Evolutionary conservation across 306 rosid genomes (phyloP), one percentile per base, ranked within the genome.

Genomic region (Begonia loranthoides): DNA sequence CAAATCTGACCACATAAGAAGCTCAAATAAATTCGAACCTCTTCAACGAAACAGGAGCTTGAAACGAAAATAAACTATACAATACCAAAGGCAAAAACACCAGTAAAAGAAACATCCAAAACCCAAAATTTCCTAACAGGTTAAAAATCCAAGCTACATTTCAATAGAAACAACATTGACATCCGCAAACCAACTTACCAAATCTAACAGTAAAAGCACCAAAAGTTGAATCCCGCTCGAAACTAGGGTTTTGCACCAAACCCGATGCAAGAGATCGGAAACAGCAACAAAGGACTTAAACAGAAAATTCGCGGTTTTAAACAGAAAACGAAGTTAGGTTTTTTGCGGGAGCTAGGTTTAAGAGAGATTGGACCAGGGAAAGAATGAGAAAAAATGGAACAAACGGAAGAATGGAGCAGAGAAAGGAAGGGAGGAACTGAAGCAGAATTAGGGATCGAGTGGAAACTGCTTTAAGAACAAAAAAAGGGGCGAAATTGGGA

Each of bases 191-290:
- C 66, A 54, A 61, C 59, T 55, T 55, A 63, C 54, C 77, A 49
- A 77, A 73, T 78, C 84, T 58, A 76, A 70, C 55, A 13, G 49
- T 40, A 66, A 55, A 69, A 55, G 56, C 65, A 51, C 60, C 64
- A 51, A 52, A 62, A 69, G 58, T 71, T 19, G 56, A 40, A 69
- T 58, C 76, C 77, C 67, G 41, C 76, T 76, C 76, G 45, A 53
- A 74, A 55, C 78, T 89, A 81, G 89, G 93, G 93, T 81, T 81
- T 76, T 47, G 62, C 52, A 22, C n/a, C 66, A 75, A 74, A 66
- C 68, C 50, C 28, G 51, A 58, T 69, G 60, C 60, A 66, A 54
- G 50, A 54, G 39, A 69, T 64, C 60, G 48, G 49, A 57, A 58
- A 24, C 44, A 63, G 58, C 59, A 41, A 41, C 21, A 50, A 16